Base-by-base conservation (phyloP, 768 basidiomycete genomes). In the Hemileccinum rubropunctum region DNA sequence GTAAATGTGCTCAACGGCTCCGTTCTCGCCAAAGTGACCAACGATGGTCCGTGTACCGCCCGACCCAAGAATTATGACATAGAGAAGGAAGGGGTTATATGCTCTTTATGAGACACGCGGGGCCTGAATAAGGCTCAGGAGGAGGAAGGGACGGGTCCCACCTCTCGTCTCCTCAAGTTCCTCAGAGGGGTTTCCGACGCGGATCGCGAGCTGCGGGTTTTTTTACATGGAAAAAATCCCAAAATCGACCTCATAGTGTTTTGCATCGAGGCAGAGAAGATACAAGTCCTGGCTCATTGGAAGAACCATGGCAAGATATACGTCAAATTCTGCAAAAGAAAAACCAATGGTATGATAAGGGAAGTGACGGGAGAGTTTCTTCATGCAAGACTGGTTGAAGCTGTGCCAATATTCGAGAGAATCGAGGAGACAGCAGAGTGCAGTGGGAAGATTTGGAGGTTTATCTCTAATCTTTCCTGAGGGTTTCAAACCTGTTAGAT, bases 71-170 rank as follows among this genome's bases (percentile, higher is more conserved):
- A 20, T 14, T 50, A 52, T 32, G 21, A 42, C 26, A 42, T 47
- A 26, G 38, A 33, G 17, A 20, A 14, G 15, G 41, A 28, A 4
- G 45, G 35, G 12, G 15, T 18, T 6, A 33, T 5, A 15, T 51
- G 26, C 21, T 14, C n/a, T n/a, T n/a, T n/a, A n/a, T n/a, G n/a
- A n/a, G 59, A 58, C 30, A 58, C 56, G 17, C 52, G 50, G 38
- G 56, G 56, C 11, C 23, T 50, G 26, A 47, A 52, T 18, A 52
- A 58, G 32, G 50, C 52, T 9, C 47, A n/a, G 32, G 45, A 47
- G n/a, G 7, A 13, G 17, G 34, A 44, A 40, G 33, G 32, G 27
- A 37, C 1, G 15, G 23, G 40, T 17, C 8, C 50, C 45, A 10
- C 52, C 9, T 14, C n/a, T 10, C 47, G 47, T 12, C 47, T 60